Base-by-base conservation (phyloP, 1,284 basidiomycete species). In the Ustilago trichophora region DNA sequence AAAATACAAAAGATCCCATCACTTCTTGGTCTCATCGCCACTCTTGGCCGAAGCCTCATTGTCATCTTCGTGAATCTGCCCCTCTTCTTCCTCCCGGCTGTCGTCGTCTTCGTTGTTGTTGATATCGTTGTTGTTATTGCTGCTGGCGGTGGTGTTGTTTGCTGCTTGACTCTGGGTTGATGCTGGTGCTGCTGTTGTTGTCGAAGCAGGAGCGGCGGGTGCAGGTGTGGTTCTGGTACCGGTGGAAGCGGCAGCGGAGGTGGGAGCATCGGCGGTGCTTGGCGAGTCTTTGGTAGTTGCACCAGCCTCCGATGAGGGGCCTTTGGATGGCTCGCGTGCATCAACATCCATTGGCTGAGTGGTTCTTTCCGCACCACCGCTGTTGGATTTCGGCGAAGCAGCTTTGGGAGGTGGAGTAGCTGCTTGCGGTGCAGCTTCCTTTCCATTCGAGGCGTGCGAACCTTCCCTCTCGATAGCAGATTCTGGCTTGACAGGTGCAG, bases 331-430 rank as follows among this genome's bases (percentile, higher is more conserved):
- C 26, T 44, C 46, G 1, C 31, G 56, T 6, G 34, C 37, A 19
- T 59, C 56, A 5, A 43, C 50, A 2, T 59, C 56, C 56, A 59
- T 59, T 18, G 56, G 44, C 41, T 59, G 44, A 21, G n/a, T 21
- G n/a, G 16, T 11, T 37, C 7, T 52, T 45, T 15, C 48, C 6
- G 5, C n/a, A n/a, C n/a, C n/a, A n/a, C n/a, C n/a, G n/a, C n/a
- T n/a, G n/a, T n/a, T 16, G 34, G 16, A 22, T 34, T 52, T 21
- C 12, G 49, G 56, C 16, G 56, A 47, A 33, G 45, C 21, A 13
- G 48, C 36, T 16, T 51, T 34, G 34, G 47, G 34, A 27, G 55
- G 48, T 16, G 55, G 37, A 13, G 19, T 16, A 13, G 25, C 18
- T 24, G 41, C 27, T 21, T 31, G 6, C 10, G 41, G 41, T 11